These are phyloP conservation scores for Raphidocelis subcapitata DNA, from an alignment of 139 green algal genomes.

Conservation along the genomic window DNA sequence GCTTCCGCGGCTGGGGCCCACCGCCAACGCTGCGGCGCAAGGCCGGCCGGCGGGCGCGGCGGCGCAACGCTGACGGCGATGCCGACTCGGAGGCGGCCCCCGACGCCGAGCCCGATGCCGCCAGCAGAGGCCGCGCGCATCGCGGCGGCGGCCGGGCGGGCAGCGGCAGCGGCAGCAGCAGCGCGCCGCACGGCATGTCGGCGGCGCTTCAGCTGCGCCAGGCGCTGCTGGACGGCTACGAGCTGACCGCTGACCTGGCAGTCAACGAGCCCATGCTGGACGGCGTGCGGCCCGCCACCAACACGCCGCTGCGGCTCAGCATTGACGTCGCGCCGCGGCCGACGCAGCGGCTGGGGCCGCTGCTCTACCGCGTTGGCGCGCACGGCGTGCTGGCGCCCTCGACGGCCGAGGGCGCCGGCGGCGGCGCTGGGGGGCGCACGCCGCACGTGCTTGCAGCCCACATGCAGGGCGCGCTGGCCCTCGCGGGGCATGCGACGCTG, in stretches of 20 bases:
- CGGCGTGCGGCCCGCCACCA: constrained; percentile 4
- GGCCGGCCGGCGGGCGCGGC: no score
- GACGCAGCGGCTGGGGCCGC: neutral
- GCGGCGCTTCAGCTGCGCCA: constrained; percentile 15
- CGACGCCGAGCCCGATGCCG: constrained; percentile 3
- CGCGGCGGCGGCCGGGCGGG: neutral
- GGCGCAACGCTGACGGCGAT: neutral
- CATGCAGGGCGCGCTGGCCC: constrained; percentile 5
- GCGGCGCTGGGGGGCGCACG: neutral
- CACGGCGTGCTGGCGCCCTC: constrained; percentile 21
- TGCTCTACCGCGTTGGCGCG: constrained; percentile 23
- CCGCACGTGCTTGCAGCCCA: neutral
- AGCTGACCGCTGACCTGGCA: constrained; percentile 23
- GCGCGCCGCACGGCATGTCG: neutral
- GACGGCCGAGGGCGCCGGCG: neutral
- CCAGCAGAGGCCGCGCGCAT: neutral
- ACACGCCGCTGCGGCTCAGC: constrained; percentile 17
- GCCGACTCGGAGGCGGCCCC: neutral
- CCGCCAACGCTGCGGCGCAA: neutral
- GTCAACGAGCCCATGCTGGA: constrained; percentile 26
- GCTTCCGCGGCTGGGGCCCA: neutral
- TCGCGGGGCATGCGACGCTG: constrained; percentile 5
- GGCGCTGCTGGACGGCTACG: constrained; percentile 14
- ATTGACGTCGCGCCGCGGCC: constrained; percentile 14
- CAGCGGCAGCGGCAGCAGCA: neutral